Evolutionary conservation across 441 rosid species (phyloP).

Genomic region (Erodium moschatum): DNA sequence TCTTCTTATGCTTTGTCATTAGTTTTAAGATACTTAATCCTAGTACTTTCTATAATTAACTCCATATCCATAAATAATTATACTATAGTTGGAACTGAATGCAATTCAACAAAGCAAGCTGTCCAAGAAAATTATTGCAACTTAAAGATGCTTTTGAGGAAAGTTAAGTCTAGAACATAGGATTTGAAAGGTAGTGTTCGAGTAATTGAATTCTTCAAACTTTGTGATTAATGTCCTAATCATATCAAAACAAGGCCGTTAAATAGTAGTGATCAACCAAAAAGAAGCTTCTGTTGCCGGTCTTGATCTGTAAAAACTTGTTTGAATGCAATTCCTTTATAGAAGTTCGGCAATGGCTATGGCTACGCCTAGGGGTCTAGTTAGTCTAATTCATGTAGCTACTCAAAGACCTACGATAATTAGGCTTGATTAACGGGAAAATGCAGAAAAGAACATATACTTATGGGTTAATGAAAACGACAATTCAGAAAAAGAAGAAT

Average conservation of each 20-base stretch:
- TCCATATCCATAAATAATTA: too few species aligned
- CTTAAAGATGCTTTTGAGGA: not conserved
- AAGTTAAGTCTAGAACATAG: not conserved
- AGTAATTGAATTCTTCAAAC: not conserved
- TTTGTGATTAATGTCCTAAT: not conserved
- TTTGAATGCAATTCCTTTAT: slow-evolving; percentile 5
- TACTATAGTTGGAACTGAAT: not conserved
- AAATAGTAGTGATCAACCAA: not conserved
- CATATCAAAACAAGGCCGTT: not conserved
- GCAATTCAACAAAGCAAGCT: not conserved
- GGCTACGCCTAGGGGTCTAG: not conserved
- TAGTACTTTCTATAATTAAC: too few species aligned
- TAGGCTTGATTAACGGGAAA: slow-evolving; percentile 3
- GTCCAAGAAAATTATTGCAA: not conserved
- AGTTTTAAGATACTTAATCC: too few species aligned
- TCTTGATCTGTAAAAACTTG: slow-evolving; percentile 6
- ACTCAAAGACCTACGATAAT: not conserved
- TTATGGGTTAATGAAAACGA: slow-evolving; percentile 1
- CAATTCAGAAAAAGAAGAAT: not conserved
- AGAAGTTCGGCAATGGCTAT: not conserved
- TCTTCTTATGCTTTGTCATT: not conserved
- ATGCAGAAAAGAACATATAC: not conserved
- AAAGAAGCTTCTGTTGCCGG: not conserved
- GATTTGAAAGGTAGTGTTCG: not conserved
- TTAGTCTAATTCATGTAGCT: too few species aligned